Evolutionary conservation across 768 basidiomycete genomes (phyloP).

Genomic region (Saitozyma sp.): DNA sequence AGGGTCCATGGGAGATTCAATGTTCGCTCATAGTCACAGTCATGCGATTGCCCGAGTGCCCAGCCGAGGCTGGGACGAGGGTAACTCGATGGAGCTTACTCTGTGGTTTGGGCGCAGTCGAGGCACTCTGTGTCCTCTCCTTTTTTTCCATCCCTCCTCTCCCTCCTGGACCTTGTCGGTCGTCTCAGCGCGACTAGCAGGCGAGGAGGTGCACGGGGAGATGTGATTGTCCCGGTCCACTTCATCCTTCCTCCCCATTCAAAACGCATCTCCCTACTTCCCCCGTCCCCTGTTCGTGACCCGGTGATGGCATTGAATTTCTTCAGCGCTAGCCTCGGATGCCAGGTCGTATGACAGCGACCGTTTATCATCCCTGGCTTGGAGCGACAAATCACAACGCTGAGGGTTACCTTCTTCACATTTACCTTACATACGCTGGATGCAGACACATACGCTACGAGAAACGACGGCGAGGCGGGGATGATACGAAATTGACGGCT

Average conservation of each 20-base stretch:
- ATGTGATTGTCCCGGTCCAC: background rate
- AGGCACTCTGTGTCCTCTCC: background rate
- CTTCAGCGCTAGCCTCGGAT: conserved; percentile 47
- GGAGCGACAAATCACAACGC: conserved; percentile 42
- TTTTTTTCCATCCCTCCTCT: conserved; percentile 14
- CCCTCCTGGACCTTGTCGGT: background rate
- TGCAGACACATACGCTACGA: background rate
- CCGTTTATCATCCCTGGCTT: conserved; percentile 25
- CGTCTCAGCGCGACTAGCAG: background rate
- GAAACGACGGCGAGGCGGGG: too few relatives aligned
- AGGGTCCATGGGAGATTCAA: conserved; percentile 14
- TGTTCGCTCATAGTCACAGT: conserved; percentile 47
- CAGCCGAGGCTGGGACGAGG: conserved; percentile 10
- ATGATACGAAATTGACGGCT: background rate
- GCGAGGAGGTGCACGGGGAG: conserved; percentile 16
- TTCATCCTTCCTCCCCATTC: conserved; percentile 2
- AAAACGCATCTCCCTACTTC: conserved; percentile 6
- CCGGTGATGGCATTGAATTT: conserved; percentile 51
- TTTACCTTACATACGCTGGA: background rate
- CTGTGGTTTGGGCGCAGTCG: conserved; percentile 40
- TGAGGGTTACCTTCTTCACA: conserved; percentile 31
- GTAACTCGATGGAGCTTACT: conserved; percentile 52
- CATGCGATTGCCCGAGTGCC: conserved; percentile 42
- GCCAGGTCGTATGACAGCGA: conserved; percentile 33
- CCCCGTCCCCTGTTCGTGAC: conserved; percentile 12